Evolutionary conservation across 352 stramenopile species (phyloP), one percentile per base, ranked within the genome.

Genomic region (Aphanomyces astaci): DNA sequence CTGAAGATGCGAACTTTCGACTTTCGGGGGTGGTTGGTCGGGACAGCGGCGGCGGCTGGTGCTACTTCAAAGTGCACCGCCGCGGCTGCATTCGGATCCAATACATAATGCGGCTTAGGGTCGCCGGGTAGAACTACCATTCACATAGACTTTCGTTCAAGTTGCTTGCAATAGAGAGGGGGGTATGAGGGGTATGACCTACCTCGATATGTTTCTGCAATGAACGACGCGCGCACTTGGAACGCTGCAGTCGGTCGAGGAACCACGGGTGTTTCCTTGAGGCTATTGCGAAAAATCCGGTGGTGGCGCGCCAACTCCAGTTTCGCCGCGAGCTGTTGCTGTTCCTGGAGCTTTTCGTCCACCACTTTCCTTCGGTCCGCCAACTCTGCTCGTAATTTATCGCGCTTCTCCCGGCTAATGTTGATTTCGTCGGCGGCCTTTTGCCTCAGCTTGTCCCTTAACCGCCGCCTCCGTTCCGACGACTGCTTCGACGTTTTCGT

Each of bases 181-280:
- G n/a, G n/a, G n/a, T n/a, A n/a, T n/a, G n/a, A n/a, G n/a, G n/a
- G n/a, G n/a, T n/a, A n/a, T n/a, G n/a, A n/a, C 19, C 13, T 64
- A 64, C 56, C 56, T 5, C 56, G 33, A 36, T 64, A 64, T 5
- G 17, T 32, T 28, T 64, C 56, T 22, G 56, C 56, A 33, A 64
- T 64, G 40, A 51, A 46, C 25, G 33, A 33, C 30, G 56, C 56
- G 4, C 56, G 56, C 13, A 64, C 36, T 22, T 46, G 31, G 10
- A 25, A 51, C 0, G 30, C 33, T 3, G 33, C n/a, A 25, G 15
- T 64, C 9, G 32, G 30, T 22, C 56, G 56, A n/a, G n/a, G n/a
- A 25, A 64, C 56, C 4, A 11, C 4, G 13, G 56, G 56, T 1
- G 30, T 10, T 10, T 52, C 13, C 30, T 2, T 49, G 30, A 52